Evolutionary conservation across 345 rosid species (phyloP).

Genomic region (Zanthoxylum bungeanum): DNA sequence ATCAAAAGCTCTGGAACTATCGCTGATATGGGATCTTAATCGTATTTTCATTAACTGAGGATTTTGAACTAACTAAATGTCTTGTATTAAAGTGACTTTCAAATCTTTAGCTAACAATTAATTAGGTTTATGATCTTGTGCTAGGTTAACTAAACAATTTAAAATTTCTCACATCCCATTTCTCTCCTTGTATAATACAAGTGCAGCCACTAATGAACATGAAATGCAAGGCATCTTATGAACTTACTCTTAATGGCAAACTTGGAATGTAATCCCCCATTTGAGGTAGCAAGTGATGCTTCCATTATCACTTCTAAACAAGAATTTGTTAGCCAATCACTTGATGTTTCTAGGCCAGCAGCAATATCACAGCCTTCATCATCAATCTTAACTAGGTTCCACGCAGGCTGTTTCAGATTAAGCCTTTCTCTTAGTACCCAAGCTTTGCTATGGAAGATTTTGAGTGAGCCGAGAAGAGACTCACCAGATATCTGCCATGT

Average conservation of each 20-base stretch:
- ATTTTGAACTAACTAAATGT: too few relatives aligned
- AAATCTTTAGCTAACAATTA: too few relatives aligned
- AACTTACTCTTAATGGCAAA: constrained; percentile 6
- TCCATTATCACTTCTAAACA: background rate
- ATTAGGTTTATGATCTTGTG: background rate
- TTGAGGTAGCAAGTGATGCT: constrained; percentile 16
- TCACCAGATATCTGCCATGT: constrained; percentile 11
- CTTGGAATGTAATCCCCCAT: constrained; percentile 3
- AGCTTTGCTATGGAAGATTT: constrained; percentile 45
- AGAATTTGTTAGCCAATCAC: too few relatives aligned
- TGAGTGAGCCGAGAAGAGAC: constrained; percentile 10
- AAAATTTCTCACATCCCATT: background rate
- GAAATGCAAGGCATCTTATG: background rate
- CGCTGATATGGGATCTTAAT: too few relatives aligned
- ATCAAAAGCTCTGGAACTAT: too few relatives aligned
- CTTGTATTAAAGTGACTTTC: too few relatives aligned
- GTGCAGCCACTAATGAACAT: background rate
- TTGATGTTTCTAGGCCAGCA: background rate
- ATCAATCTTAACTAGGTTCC: constrained; percentile 29
- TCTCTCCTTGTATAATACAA: background rate
- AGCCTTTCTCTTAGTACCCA: constrained; percentile 35
- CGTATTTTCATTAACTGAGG: too few relatives aligned
- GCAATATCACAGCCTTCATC: constrained; percentile 19
- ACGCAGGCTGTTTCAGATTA: constrained; percentile 47
- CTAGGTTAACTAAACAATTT: background rate